Evolutionary conservation across 2,329 filamentous ascomycete species (phyloP).

Genomic region (Alternaria angustiovoidea): DNA sequence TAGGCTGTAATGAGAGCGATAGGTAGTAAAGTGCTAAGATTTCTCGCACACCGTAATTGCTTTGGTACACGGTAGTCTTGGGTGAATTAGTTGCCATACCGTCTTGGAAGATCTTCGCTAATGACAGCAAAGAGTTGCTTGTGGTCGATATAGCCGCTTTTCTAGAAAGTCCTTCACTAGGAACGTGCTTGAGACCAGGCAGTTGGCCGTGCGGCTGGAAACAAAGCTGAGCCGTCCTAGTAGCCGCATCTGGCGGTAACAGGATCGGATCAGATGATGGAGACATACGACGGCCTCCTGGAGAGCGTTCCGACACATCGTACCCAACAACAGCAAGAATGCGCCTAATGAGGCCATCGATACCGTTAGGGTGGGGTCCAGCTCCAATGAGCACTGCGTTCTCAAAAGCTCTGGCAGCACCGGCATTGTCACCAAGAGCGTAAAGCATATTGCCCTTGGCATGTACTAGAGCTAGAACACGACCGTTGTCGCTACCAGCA

Average conservation of each 20-base stretch:
- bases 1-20: slow-evolving; percentile 91
- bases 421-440: slow-evolving; percentile 79
- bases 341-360: slow-evolving; percentile 78
- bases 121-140: slow-evolving; percentile 90
- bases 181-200: slow-evolving; percentile 77
- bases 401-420: slow-evolving; percentile 89
- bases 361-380: slow-evolving; percentile 72
- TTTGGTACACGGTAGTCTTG: slow-evolving; percentile 62
- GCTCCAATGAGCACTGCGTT: slow-evolving; percentile 91
- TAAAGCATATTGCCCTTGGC: slow-evolving; percentile 99
- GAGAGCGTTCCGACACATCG: slow-evolving; percentile 49
- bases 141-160: slow-evolving; percentile 89
- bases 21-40: slow-evolving; percentile 95
- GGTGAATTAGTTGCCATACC: slow-evolving; percentile 79
- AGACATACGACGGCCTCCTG: slow-evolving; percentile 36
- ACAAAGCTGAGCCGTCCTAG: slow-evolving; percentile 81
- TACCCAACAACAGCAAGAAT: slow-evolving; percentile 73
- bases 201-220: slow-evolving; percentile 79
- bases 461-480: slow-evolving; percentile 91
- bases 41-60: slow-evolving; percentile 82
- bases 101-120: slow-evolving; percentile 98
- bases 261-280: slow-evolving; percentile 71
- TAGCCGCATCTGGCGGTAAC: slow-evolving; percentile 81
- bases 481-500: slow-evolving; percentile 85
- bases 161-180: slow-evolving; percentile 71